Evolutionary conservation across 2,329 filamentous ascomycete species (phyloP), one percentile per base, ranked within the genome.

Genomic region (Arthrobotrys entomopaga): DNA sequence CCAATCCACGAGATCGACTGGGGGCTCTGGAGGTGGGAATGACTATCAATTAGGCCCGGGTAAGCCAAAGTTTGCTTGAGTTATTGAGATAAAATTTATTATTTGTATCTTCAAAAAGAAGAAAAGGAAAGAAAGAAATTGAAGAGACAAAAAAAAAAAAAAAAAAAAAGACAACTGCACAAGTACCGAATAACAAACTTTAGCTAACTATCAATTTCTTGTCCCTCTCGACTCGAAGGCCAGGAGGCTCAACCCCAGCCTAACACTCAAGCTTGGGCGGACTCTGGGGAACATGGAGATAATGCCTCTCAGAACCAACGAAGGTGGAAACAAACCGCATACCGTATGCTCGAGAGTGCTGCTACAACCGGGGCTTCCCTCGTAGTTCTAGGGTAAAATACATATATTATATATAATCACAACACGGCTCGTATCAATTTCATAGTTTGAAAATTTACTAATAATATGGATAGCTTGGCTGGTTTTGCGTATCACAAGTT

Each of bases 401-500:
- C 24, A 34, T 42, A 13, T n/a, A 34, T 7, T 7, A 34, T 10
- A 34, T 34, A 34, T 34, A 34, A 3, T n/a, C n/a, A n/a, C 29
- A 34, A 34, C 7, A 34, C 10, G 7, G 10, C 29, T 34, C 29
- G 29, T 34, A 34, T 34, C 10, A 1, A 34, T 34, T 5, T 34
- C 29, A 10, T 7, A 7, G 10, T 7, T 34, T 34, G 29, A 34
- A 34, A 34, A 34, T 10, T 34, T 34, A 34, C 29, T 34, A 34
- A 38, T 29, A 34, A 38, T n/a, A 26, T 29, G 1, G n/a, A 38
- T 60, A 79, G 78, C 46, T 77, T 86, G 22, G 90, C 91, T 5
- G 92, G 90, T 22, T 94, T 91, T 81, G 85, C 86, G 54, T 96
- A 95, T 80, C 91, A 95, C 81, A 88, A 86, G 78, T 88, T 87